Base-by-base conservation (phyloP, 208 protist species). In the Strigomonas oncopelti region DNA sequence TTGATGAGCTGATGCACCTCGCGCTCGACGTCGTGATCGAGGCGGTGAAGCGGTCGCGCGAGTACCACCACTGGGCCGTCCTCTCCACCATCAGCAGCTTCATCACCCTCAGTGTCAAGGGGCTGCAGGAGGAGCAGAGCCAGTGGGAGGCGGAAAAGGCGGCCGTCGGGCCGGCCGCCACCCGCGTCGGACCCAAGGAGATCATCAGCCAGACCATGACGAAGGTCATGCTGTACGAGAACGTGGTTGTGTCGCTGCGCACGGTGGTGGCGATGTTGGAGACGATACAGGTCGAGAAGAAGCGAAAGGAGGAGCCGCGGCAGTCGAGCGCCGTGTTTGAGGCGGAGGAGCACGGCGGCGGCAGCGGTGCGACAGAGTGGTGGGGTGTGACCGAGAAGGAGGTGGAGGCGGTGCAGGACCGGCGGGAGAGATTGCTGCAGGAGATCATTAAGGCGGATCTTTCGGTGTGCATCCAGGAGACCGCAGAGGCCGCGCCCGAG, bases 21-120 rank as follows among this genome's bases (percentile, higher is more conserved):
- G 89, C 89, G 8, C 77, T 94, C 5, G 76, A 81, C 54, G 71
- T 88, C 54, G 78, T 85, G 0, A 67, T 94, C 0, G 75, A 75
- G 57, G 84, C 73, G 13, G 58, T 91, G 46, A 72, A 77, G 53
- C 60, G 46, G 29, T 75, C 80, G 7, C 28, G 67, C 22, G 79
- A 71, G 36, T 86, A 87, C 64, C 52, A 66, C 0, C 82, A 86
- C 75, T 84, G 78, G 48, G 72, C 76, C 38, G 74, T 94, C 58
- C 57, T 85, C 20, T 79, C 80, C 2, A 80, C 67, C 42, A 52
- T 92, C n/a, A 62, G 52, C 59, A 85, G 59, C 54, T 63, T 80
- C 32, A 55, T 86, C n/a, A 54, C 74, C 8, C 71, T 89, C 28
- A 86, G 83, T 46, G 69, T 53, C 18, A 81, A 77, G 54, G 36